These are phyloP conservation scores for Pythium insidiosum DNA, from an alignment of 352 stramenopile genomes.

Conservation along the genomic window DNA sequence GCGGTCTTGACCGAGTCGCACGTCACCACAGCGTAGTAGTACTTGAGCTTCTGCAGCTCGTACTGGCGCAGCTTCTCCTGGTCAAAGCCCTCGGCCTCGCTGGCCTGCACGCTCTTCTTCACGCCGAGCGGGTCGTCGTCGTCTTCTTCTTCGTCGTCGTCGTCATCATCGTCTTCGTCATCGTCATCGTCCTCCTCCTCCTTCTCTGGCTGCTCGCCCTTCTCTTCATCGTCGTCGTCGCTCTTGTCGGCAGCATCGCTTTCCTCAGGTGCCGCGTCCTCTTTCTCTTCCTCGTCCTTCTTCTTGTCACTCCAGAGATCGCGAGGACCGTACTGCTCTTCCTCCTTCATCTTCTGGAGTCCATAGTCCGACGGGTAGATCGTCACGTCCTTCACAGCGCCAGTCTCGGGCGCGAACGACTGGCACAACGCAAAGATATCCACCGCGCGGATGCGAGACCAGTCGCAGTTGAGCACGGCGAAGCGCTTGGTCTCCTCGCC, in stretches of 20 bases:
- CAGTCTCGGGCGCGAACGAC: constrained; percentile 89
- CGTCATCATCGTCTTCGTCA: constrained; percentile 22
- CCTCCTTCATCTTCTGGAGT: constrained; percentile 90
- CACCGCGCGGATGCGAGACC: constrained; percentile 91
- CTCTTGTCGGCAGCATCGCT: constrained; percentile 7
- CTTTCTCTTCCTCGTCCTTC: constrained; percentile 12
- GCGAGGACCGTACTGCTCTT: constrained; percentile 63
- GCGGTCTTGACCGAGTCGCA: constrained; percentile 90
- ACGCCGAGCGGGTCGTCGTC: constrained; percentile 62
- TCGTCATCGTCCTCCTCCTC: constrained; percentile 10
- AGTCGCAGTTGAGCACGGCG: constrained; percentile 95
- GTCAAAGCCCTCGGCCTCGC: constrained; percentile 83
- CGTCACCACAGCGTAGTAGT: constrained; percentile 97
- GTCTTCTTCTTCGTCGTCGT: constrained; percentile 44
- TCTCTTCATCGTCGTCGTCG: constrained; percentile 13
- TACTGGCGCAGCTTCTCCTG: constrained; percentile 94
- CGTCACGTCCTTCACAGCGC: constrained; percentile 86
- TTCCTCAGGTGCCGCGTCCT: constrained; percentile 14
- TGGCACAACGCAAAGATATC: constrained; percentile 94
- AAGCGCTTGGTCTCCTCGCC: constrained; percentile 86
- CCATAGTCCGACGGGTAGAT: constrained; percentile 97
- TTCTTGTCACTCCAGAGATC: constrained; percentile 46
- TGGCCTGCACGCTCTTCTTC: constrained; percentile 50
- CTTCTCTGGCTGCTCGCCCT: constrained; percentile 9
- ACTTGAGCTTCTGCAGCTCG: constrained; percentile 96